Evolutionary conservation across 2,329 filamentous ascomycete genomes (phyloP).

Genomic region (Sarocladiaceae sp.): DNA sequence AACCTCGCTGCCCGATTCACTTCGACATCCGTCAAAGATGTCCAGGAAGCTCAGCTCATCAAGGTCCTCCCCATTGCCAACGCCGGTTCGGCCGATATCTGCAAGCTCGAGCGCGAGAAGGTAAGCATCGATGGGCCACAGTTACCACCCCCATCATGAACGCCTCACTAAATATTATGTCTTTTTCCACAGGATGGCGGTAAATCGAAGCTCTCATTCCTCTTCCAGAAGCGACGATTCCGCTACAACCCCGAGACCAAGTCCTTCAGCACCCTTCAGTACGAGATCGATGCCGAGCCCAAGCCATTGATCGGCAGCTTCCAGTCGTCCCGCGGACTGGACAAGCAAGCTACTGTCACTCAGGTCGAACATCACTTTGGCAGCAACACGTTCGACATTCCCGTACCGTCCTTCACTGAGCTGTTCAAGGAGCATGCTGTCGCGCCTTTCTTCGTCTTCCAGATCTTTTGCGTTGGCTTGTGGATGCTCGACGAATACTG

Average conservation of each 20-base stretch:
- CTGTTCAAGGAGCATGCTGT: constrained; percentile 98
- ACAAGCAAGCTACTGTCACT: constrained; percentile 69
- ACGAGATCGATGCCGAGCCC: constrained; percentile 79
- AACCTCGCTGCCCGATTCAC: constrained; percentile 80
- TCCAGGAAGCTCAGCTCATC: constrained; percentile 78
- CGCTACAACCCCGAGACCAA: constrained; percentile 70
- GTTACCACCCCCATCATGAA: background rate
- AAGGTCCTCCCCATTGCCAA: constrained; percentile 90
- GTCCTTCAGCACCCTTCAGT: constrained; percentile 77
- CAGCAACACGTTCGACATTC: constrained; percentile 94
- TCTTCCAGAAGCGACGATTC: constrained; percentile 98
- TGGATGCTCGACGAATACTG: constrained; percentile 99
- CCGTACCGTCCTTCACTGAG: constrained; percentile 91
- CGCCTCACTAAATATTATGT: background rate
- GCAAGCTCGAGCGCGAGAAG: constrained; percentile 71
- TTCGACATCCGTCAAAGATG: constrained; percentile 61
- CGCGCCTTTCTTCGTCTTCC: constrained; percentile 98
- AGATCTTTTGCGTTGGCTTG: constrained; percentile 95
- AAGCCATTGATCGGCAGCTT: constrained; percentile 75
- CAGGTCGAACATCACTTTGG: constrained; percentile 90
- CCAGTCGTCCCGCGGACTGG: constrained; percentile 74
- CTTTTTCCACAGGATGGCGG: constrained; percentile 52
- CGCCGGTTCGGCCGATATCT: constrained; percentile 85
- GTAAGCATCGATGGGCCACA: constrained; percentile 28
- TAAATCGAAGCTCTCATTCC: constrained; percentile 76